Conservation (phyloP, 1,284 basidiomycete genomes). For the Calocybe gambosa region DNA sequence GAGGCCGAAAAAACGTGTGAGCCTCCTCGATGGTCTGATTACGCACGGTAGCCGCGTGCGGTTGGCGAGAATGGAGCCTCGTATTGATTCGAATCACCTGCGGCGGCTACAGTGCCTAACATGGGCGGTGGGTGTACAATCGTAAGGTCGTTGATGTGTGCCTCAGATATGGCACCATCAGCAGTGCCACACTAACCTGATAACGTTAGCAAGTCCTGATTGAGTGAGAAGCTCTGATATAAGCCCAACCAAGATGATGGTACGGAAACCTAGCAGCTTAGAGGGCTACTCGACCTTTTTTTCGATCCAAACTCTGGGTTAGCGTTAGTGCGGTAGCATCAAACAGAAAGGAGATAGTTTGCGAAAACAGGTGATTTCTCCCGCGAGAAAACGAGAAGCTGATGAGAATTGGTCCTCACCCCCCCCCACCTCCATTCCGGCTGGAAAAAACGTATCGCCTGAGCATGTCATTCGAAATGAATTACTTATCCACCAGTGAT, state of each 20-base stretch:
- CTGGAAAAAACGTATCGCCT: background rate
- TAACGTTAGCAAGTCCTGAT: background rate
- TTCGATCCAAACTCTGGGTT: too few relatives aligned
- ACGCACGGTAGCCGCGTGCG: slow-evolving; percentile 16
- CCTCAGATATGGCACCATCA: slow-evolving; percentile 3
- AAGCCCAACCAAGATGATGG: background rate
- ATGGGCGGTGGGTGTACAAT: background rate
- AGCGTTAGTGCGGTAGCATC: too few relatives aligned
- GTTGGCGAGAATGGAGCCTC: slow-evolving; percentile 12
- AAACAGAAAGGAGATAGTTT: too few relatives aligned
- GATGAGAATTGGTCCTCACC: too few relatives aligned
- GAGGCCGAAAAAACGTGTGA: slow-evolving; percentile 19
- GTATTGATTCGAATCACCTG: background rate
- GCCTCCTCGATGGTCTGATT: slow-evolving; percentile 12
- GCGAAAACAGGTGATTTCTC: too few relatives aligned
- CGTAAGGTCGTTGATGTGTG: background rate
- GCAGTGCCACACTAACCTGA: background rate
- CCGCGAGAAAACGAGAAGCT: too few relatives aligned
- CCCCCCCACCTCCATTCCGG: too few relatives aligned
- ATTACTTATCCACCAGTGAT: background rate
- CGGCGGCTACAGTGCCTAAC: background rate
- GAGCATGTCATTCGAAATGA: background rate
- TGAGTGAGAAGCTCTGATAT: background rate
- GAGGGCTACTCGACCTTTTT: too few relatives aligned
- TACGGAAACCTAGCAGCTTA: background rate